These are phyloP conservation scores for Aspergillus pseudoterreus DNA, from an alignment of 2,329 filamentous ascomycete species.

Conservation along the genomic window DNA sequence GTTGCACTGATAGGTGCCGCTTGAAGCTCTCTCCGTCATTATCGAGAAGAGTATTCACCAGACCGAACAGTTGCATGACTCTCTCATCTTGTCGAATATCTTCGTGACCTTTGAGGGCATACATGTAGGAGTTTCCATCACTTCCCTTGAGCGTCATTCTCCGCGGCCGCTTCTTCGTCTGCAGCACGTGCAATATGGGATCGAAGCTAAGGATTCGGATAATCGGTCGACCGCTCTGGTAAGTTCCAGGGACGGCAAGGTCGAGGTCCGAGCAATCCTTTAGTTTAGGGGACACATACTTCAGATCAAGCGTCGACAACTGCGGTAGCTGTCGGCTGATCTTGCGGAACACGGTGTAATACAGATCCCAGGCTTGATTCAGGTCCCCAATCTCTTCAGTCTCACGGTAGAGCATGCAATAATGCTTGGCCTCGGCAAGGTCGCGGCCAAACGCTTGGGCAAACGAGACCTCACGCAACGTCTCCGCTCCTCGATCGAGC, in stretches of 20 bases:
- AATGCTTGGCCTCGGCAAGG: conserved; percentile 89
- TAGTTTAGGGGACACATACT: conserved; percentile 94
- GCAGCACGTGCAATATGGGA: conserved; percentile 83
- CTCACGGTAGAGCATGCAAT: conserved; percentile 86
- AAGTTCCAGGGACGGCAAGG: conserved; percentile 92
- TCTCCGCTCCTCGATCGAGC: conserved; percentile 87
- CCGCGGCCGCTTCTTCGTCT: conserved; percentile 91
- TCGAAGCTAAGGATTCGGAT: conserved; percentile 88
- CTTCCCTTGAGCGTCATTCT: conserved; percentile 86
- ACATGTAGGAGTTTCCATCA: conserved; percentile 82
- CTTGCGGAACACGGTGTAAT: conserved; percentile 96
- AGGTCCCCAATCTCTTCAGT: conserved; percentile 91
- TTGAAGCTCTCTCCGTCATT: conserved; percentile 97
- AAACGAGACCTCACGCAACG: conserved; percentile 92
- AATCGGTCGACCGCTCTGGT: conserved; percentile 73
- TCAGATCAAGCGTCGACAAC: conserved; percentile 85
- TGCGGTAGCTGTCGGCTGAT: conserved; percentile 92
- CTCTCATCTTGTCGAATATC: conserved; percentile 98
- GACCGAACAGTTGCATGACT: conserved; percentile 98
- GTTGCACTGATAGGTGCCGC: conserved; percentile 91
- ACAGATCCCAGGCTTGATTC: conserved; percentile 98
- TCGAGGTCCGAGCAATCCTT: conserved; percentile 82
- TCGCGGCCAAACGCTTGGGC: conserved; percentile 96
- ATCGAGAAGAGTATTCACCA: conserved; percentile 91
- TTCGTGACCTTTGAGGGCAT: conserved; percentile 96